Base-by-base conservation (phyloP, 805 yeast species). In the Saccharomyces cerevisiae region DNA sequence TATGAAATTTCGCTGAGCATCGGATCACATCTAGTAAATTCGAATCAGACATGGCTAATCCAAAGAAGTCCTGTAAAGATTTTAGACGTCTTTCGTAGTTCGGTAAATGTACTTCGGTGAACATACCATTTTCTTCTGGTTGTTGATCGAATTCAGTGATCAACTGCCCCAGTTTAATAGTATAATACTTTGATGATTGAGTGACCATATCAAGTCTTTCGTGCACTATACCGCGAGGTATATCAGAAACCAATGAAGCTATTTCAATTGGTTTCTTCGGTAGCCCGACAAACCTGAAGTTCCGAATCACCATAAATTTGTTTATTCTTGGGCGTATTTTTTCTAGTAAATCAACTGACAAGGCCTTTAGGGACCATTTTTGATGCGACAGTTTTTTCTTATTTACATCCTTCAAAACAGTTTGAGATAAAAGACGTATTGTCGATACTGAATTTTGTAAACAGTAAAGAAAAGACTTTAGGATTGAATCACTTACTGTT, bases 391-490 rank as follows among this genome's bases (percentile, higher is more conserved):
- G n/a, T n/a, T 32, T 32, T 46, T 26, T 48, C 6, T 22, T 47
- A 4, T 48, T 17, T n/a, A 53, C 14, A 13, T 48, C 27, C 5
- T 14, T 41, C 6, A 6, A n/a, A 9, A 47, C 8, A 28, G 9
- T 17, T 21, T 24, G 27, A n/a, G 31, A 22, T 13, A 26, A 5
- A 29, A 27, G 14, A 50, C 43, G 21, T 46, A 36, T 6, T 8
- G 10, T 52, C 11, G n/a, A 51, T 9, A 57, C 61, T 24, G 60
- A 51, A 10, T 61, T 59, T 51, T 67, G 70, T 27, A 67, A 41
- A 2, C 59, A 55, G 51, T 64, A 65, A 2, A 61, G 51, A 4
- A 60, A 28, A n/a, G 62, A 59, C 48, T 58, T 59, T 9, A 50
- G 32, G 8, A 50, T 53, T n/a, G 68, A 58, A 43, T 48, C 50